A percentile compares a stretch with the other conserved stretches of the same genome.
phyloP scores from a whole-genome alignment of 202 grass and related monocot species.

The Setaria italica region DNA sequence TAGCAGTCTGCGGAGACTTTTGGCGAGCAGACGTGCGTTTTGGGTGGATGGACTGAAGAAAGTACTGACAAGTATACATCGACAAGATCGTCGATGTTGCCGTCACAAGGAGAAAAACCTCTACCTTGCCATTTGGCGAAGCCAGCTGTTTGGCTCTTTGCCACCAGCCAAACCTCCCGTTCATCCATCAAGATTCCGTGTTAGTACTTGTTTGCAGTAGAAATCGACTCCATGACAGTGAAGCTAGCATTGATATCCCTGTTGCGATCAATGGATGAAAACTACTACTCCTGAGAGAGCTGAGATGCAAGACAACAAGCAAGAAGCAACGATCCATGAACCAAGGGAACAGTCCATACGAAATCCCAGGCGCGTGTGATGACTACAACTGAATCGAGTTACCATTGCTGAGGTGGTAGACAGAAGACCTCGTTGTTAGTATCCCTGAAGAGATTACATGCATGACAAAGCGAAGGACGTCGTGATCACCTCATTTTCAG shows the following conservation, averaged over 20 bases:
- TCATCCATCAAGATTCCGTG: background rate
- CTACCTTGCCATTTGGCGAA: background rate
- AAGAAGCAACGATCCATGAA: background rate
- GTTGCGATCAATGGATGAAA: background rate
- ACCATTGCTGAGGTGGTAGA: background rate
- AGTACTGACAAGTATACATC: background rate
- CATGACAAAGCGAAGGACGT: background rate
- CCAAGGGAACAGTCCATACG: background rate
- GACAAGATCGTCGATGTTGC: slow-evolving; percentile 1
- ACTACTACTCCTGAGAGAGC: background rate
- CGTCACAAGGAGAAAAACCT: background rate
- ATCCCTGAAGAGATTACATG: background rate
- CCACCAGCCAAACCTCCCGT: background rate
- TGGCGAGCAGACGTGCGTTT: background rate
- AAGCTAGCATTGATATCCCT: background rate
- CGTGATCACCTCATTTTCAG: background rate
- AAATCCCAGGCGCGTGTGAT: background rate
- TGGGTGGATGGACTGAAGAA: background rate
- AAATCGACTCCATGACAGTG: background rate
- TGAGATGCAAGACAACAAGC: background rate
- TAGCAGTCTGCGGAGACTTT: background rate
- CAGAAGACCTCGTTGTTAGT: background rate
- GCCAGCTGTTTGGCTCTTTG: background rate
- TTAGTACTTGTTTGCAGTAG: background rate
- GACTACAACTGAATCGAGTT: background rate